Evolutionary conservation across 768 basidiomycete genomes (phyloP).

Genomic region (Tricholoma hemisulphureum): DNA sequence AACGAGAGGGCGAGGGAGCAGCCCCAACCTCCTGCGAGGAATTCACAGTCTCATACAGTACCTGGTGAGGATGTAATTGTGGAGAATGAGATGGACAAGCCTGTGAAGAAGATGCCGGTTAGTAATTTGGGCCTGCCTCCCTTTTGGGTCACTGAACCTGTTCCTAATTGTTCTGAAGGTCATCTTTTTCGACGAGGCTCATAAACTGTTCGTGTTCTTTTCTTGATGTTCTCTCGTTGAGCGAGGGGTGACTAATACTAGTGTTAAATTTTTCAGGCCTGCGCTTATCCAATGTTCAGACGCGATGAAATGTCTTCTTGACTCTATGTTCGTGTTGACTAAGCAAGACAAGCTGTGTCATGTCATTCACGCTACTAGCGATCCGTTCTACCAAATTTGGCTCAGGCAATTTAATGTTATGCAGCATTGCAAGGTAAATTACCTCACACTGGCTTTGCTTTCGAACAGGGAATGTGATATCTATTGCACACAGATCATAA

Average conservation of each 20-base stretch:
- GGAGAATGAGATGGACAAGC: slow-evolving; percentile 35
- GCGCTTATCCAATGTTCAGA: slow-evolving; percentile 73
- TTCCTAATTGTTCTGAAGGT: slow-evolving; percentile 28
- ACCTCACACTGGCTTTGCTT: slow-evolving; percentile 2
- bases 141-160: not conserved
- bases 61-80: slow-evolving; percentile 26
- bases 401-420: slow-evolving; percentile 75
- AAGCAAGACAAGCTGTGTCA: slow-evolving; percentile 87
- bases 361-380: slow-evolving; percentile 79
- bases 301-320: slow-evolving; percentile 81
- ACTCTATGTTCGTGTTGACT: slow-evolving; percentile 83
- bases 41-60: slow-evolving; percentile 3
- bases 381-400: slow-evolving; percentile 85
- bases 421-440: slow-evolving; percentile 75
- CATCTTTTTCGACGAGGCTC: slow-evolving; percentile 84
- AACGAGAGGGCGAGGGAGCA: slow-evolving; percentile 29
- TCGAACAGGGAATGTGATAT: not conserved
- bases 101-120: slow-evolving; percentile 49
- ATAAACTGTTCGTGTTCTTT: slow-evolving; percentile 58
- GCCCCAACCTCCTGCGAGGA: slow-evolving; percentile 10
- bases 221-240: not conserved
- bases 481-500: slow-evolving; percentile 20
- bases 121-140: slow-evolving; percentile 3
- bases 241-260: not conserved
- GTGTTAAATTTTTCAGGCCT: slow-evolving; percentile 45